Base-by-base conservation (phyloP, 108 stramenopile species). In the Nitzschia putrida region DNA sequence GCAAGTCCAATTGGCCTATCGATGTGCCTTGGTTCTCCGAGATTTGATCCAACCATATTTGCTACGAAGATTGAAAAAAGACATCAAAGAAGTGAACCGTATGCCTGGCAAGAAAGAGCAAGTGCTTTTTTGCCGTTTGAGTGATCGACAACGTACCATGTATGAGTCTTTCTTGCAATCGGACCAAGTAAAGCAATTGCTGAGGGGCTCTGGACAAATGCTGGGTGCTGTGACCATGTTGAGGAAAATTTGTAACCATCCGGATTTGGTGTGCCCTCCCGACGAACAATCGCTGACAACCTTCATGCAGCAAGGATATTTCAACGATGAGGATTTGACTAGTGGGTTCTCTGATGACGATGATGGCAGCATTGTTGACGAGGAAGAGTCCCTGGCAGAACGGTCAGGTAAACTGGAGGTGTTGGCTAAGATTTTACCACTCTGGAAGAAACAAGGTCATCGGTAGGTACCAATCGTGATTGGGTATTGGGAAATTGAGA, bases 221-320 rank as follows among this genome's bases (percentile, higher is more conserved):
- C 85, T 99, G 14, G 85, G 82, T 43, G 93, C 97, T 6, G 90
- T 99, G 45, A 92, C 90, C 16, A 80, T 92, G 60, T 74, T 98
- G 9, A 78, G 96, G 65, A 98, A 98, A 68, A 86, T 99, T 29
- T 99, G 97, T 78, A 98, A 98, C 71, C 98, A 99, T 57, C 94
- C 98, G 13, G 97, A 96, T 72, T 85, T 97, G 37, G 79, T 91
- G 14, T 79, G 64, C 52, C 76, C 82, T 67, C 79, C 86, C 41
- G 70, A 78, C 41, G 53, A 78, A 12, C 25, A 66, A 57, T 78
- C 80, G 6, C 50, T 71, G 40, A 72, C 80, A 9, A 8, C 61
- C 0, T 85, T 88, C 56, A 10, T 74, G 0, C 60, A 60, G 41
- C 76, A 80, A 12, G 83, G 81, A 2, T 68, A 13, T 51, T 39